phyloP scores from a whole-genome alignment of 495 filamentous ascomycete genomes.

The Cercophora sp. region DNA sequence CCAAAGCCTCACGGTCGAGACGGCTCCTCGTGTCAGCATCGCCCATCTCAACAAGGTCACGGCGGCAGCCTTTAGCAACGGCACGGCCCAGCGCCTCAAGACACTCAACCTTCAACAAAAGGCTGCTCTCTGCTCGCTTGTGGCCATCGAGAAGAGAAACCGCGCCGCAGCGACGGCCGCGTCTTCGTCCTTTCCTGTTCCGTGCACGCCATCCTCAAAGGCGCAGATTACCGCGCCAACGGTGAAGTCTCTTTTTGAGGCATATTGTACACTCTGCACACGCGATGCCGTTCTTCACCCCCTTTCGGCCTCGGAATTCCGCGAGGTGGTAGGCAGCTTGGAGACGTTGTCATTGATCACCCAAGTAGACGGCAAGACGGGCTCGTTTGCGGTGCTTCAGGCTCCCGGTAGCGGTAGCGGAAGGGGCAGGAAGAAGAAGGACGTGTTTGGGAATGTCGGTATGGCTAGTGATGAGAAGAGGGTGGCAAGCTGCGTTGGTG shows the following conservation, averaged over 20 bases:
- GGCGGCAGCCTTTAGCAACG: constrained; percentile 79
- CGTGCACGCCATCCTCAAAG: constrained; percentile 19
- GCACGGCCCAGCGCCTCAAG: constrained; percentile 74
- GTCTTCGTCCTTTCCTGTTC: constrained; percentile 54
- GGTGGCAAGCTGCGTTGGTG: constrained; percentile 71
- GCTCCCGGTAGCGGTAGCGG: constrained; percentile 21
- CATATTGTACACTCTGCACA: constrained; percentile 75
- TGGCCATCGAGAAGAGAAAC: constrained; percentile 71
- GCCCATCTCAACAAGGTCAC: constrained; percentile 87
- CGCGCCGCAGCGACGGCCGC: constrained; percentile 34
- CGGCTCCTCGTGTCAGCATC: constrained; percentile 85
- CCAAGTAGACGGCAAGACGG: constrained; percentile 69
- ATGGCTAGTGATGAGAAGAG: constrained; percentile 59
- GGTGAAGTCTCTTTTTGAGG: constrained; percentile 71
- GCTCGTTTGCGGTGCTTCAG: constrained; percentile 53
- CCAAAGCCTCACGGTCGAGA: constrained; percentile 58
- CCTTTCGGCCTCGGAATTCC: constrained; percentile 82
- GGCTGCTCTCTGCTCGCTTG: constrained; percentile 81
- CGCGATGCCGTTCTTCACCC: constrained; percentile 81
- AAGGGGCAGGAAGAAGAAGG: constrained; percentile 22
- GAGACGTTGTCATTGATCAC: constrained; percentile 79
- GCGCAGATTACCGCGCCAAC: constrained; percentile 56
- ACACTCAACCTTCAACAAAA: constrained; percentile 94
- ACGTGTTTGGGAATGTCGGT: constrained; percentile 28
- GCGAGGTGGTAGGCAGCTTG: constrained; percentile 84